Percentiles rank a stretch among this genome's conserved stretches.
Evolutionary conservation across 331 rosid genomes (phyloP).

Genomic region (Erythrophleum ivorense): DNA sequence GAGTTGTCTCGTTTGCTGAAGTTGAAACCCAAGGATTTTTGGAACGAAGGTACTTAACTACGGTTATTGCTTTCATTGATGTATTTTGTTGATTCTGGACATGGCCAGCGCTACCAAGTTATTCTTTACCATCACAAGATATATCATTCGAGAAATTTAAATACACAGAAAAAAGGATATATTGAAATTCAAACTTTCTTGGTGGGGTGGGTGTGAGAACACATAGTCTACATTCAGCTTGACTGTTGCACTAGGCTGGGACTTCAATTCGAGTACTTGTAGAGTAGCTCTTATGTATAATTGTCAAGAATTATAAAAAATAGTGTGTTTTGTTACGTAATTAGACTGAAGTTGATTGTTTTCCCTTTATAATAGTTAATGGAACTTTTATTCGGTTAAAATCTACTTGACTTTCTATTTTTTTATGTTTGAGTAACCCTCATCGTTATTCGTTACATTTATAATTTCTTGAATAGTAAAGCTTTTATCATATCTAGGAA

Average conservation of each 20-base stretch:
- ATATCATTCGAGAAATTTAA: neutral
- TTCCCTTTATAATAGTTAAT: neutral
- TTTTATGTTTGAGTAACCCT: neutral
- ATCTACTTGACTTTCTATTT: neutral
- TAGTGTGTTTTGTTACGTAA: neutral
- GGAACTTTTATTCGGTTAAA: neutral
- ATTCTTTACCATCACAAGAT: neutral
- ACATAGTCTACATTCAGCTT: neutral
- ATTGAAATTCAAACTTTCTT: neutral
- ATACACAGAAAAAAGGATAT: neutral
- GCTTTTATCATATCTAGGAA: neutral
- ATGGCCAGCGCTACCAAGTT: neutral
- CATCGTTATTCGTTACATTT: neutral
- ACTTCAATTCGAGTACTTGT: neutral
- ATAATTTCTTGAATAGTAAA: neutral
- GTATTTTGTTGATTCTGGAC: conserved; percentile 10
- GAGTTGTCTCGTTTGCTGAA: conserved; percentile 82
- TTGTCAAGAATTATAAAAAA: neutral
- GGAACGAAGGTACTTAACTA: conserved; percentile 72
- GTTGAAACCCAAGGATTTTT: conserved; percentile 80
- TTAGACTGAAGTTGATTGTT: neutral
- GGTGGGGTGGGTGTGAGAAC: neutral
- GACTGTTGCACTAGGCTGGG: neutral
- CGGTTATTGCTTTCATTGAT: neutral
- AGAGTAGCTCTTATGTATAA: neutral